Conservation (phyloP, 495 filamentous ascomycete species). For the Penicillium canariense region DNA sequence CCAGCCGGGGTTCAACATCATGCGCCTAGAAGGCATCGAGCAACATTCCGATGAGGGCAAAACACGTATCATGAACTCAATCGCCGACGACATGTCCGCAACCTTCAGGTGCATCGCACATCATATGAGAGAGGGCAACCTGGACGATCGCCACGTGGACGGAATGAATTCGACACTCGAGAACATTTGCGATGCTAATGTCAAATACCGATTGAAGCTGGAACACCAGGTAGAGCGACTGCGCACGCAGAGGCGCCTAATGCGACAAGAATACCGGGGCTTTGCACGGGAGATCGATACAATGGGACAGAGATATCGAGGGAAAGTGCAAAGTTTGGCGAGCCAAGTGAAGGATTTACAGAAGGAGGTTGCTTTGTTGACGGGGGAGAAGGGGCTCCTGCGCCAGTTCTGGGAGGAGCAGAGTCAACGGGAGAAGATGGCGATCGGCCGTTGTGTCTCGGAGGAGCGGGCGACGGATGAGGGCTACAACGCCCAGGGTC, state of each 20-base stretch:
- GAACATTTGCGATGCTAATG: constrained; percentile 18
- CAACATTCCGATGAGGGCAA: constrained; percentile 15
- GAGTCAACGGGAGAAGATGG: neutral
- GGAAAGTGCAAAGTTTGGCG: constrained; percentile 4
- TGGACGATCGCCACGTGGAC: constrained; percentile 14
- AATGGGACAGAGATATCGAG: constrained; percentile 11
- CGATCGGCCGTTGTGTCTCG: neutral
- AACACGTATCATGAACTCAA: constrained; percentile 23
- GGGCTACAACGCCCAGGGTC: neutral
- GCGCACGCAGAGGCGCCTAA: constrained; percentile 14
- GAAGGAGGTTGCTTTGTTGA: neutral
- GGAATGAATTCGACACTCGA: constrained; percentile 26
- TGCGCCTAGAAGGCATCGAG: constrained; percentile 24
- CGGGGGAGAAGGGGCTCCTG: neutral
- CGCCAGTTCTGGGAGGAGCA: neutral
- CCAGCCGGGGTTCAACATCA: no score
- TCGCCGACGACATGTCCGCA: constrained; percentile 31
- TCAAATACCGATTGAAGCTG: constrained; percentile 3
- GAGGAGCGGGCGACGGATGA: neutral
- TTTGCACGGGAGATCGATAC: constrained; percentile 10
- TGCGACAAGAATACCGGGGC: constrained; percentile 12
- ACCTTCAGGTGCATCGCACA: constrained; percentile 25
- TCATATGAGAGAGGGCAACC: constrained; percentile 15
- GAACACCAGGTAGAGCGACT: constrained; percentile 13
- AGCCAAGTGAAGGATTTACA: neutral